These are phyloP conservation scores for Gloeopeniophorella convolvens DNA, from an alignment of 768 basidiomycete species.

Conservation along the genomic window DNA sequence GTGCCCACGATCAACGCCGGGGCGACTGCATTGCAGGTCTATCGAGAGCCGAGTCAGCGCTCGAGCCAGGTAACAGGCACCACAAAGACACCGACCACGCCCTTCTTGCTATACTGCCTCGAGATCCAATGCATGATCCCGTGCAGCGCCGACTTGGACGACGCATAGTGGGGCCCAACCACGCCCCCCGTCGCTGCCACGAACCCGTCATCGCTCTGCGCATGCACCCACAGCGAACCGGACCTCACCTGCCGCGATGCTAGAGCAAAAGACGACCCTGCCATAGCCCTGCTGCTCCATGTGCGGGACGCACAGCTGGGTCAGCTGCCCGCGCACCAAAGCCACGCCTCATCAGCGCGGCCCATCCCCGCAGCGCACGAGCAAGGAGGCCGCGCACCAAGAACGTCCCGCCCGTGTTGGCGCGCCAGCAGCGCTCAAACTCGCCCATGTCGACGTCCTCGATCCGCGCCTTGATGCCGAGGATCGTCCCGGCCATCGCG, in stretches of 20 bases:
- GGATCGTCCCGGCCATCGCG: slow-evolving; percentile 35
- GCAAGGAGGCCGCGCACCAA: slow-evolving; percentile 32
- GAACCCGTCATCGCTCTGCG: background rate
- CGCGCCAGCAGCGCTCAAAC: slow-evolving; percentile 42
- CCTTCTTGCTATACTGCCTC: slow-evolving; percentile 41
- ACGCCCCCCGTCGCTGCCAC: slow-evolving; percentile 43
- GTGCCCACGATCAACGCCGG: slow-evolving; percentile 48
- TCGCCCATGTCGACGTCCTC: slow-evolving; percentile 37
- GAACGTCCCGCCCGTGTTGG: slow-evolving; percentile 41
- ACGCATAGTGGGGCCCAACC: slow-evolving; percentile 51
- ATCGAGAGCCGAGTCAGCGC: background rate
- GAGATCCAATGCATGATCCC: slow-evolving; percentile 53
- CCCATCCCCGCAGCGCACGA: background rate
- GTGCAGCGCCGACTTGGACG: slow-evolving; percentile 48
- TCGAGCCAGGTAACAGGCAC: background rate
- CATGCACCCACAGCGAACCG: too few species aligned
- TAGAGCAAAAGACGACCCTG: slow-evolving; percentile 46
- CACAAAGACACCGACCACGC: slow-evolving; percentile 34
- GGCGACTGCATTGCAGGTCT: slow-evolving; percentile 49
- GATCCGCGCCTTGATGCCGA: slow-evolving; percentile 42
- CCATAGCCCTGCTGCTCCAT: slow-evolving; percentile 46
- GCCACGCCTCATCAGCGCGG: background rate
- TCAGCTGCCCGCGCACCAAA: slow-evolving; percentile 34
- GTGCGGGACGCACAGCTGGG: slow-evolving; percentile 43
- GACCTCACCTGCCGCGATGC: slow-evolving; percentile 40